These are phyloP conservation scores for Suillus plorans DNA, from an alignment of 768 basidiomycete species.

Conservation along the genomic window DNA sequence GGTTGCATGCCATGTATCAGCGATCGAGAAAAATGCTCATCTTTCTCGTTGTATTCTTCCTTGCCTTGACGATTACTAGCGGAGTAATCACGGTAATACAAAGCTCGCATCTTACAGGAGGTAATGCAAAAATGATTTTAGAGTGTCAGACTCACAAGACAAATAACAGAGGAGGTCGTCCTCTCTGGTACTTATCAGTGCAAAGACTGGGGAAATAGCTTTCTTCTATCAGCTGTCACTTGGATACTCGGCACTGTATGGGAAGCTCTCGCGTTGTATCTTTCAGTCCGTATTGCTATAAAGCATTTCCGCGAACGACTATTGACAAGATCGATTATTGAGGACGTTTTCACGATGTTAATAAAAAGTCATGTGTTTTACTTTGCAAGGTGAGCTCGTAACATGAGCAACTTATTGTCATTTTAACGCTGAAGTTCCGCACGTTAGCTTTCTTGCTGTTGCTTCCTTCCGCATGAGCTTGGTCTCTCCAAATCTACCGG, in stretches of 20 bases:
- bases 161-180: neutral
- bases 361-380: neutral
- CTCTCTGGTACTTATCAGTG: neutral
- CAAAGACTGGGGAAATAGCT: rapidly evolving
- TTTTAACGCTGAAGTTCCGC: neutral
- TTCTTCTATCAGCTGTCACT: neutral
- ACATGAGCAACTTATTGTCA: neutral
- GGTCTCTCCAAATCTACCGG: neutral
- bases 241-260: neutral
- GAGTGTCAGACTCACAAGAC: neutral
- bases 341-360: neutral
- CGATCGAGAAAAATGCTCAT: neutral
- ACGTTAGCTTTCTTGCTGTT: neutral
- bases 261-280: neutral
- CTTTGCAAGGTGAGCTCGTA: neutral
- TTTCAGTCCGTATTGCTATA: neutral
- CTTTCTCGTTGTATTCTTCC: neutral
- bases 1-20: neutral
- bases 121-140: neutral
- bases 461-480: neutral
- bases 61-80: neutral
- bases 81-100: neutral
- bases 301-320: neutral
- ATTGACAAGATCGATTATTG: neutral
- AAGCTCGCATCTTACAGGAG: neutral